Evolutionary conservation across 2,329 filamentous ascomycete genomes (phyloP).

Genomic region (Fusarium sp.): DNA sequence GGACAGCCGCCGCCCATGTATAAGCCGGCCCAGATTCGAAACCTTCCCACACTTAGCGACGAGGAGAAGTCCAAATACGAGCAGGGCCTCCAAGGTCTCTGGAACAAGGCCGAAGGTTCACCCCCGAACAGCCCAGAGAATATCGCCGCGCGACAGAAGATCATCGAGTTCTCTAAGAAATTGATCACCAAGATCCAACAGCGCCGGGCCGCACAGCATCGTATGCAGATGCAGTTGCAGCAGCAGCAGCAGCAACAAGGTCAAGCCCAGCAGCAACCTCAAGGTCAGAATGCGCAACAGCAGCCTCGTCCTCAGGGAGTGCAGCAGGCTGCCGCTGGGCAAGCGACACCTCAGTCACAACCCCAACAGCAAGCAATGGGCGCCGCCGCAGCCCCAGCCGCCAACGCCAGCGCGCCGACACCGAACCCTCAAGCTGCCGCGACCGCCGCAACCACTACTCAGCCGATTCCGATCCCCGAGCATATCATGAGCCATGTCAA

Average conservation of each 20-base stretch:
- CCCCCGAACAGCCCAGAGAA: conserved; percentile 62
- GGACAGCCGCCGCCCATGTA: conserved; percentile 56
- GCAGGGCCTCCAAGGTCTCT: conserved; percentile 65
- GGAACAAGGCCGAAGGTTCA: conserved; percentile 63
- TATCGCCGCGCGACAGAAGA: conserved; percentile 65
- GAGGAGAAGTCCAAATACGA: conserved; percentile 71
- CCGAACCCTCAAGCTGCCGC: conserved; percentile 40
- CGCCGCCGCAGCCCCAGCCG: conserved; percentile 17
- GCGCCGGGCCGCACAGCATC: conserved; percentile 51
- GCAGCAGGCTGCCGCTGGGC: conserved; percentile 35
- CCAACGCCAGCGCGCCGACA: conserved; percentile 20
- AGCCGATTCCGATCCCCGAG: conserved; percentile 53
- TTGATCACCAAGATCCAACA: conserved; percentile 64
- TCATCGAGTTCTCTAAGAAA: conserved; percentile 70
- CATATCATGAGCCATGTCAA: conserved; percentile 61
- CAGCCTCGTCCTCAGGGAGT: conserved; percentile 40
- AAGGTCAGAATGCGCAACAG: conserved; percentile 40
- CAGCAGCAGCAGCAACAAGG: conserved; percentile 45
- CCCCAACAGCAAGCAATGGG: conserved; percentile 26
- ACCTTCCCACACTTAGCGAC: conserved; percentile 61
- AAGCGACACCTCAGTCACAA: conserved; percentile 38
- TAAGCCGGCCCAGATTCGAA: conserved; percentile 64
- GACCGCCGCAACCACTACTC: conserved; percentile 22
- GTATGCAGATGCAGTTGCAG: conserved; percentile 47
- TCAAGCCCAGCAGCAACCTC: conserved; percentile 38